Conservation (phyloP, 2,329 filamentous ascomycete species). For the Neophaeococcomyces aloes region DNA sequence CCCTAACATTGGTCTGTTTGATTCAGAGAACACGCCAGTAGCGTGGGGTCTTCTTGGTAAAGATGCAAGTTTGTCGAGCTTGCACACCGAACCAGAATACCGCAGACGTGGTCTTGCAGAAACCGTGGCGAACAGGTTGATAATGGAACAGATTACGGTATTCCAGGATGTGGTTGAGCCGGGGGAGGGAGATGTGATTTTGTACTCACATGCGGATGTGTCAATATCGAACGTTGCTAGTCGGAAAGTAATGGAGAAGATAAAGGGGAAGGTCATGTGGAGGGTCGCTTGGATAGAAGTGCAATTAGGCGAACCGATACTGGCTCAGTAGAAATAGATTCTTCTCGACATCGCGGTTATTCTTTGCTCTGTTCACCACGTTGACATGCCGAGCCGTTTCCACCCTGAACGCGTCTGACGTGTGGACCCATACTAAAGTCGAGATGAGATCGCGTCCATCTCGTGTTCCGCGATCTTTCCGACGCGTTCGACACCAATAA, state of each 20-base stretch:
- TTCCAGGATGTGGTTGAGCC: slow-evolving; percentile 10
- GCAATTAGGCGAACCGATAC: slow-evolving; percentile 21
- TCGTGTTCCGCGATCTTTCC: neutral
- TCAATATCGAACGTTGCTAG: slow-evolving; percentile 28
- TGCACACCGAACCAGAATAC: slow-evolving; percentile 35
- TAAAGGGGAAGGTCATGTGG: slow-evolving; percentile 29
- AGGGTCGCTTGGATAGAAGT: slow-evolving; percentile 31
- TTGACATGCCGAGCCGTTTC: neutral
- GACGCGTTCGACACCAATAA: neutral
- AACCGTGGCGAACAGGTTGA: slow-evolving; percentile 25
- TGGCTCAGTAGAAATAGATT: neutral
- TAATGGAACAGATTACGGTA: slow-evolving; percentile 24
- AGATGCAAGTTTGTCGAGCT: slow-evolving; percentile 29
- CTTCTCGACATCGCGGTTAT: neutral
- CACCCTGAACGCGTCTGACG: neutral
- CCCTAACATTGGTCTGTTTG: slow-evolving; percentile 29
- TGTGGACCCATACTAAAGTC: neutral
- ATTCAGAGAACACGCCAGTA: slow-evolving; percentile 23
- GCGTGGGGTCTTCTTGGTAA: slow-evolving; percentile 32
- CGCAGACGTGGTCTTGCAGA: slow-evolving; percentile 29
- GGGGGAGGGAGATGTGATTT: slow-evolving; percentile 10
- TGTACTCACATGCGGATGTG: slow-evolving; percentile 33
- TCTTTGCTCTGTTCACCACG: neutral
- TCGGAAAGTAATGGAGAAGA: slow-evolving; percentile 35
- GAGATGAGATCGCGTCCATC: slow-evolving; percentile 4